Evolutionary conservation across 106 monocot genomes (phyloP).

Genomic region (Dendrobium huoshanense): DNA sequence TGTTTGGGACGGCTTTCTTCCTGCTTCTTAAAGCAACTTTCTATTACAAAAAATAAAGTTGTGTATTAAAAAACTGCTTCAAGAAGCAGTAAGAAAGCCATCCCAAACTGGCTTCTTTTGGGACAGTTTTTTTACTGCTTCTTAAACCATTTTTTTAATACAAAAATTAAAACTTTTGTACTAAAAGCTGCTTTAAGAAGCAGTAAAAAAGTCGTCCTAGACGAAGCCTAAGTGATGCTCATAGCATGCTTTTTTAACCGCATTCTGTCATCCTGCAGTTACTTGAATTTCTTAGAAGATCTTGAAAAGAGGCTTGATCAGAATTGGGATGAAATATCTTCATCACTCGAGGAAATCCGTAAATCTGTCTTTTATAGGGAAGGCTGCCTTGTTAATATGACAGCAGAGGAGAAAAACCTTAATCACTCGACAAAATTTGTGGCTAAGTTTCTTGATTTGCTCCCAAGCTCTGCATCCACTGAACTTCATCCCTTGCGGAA

Average conservation of each 20-base stretch:
- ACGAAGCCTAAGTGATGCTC: not conserved
- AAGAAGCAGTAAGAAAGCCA: too few relatives aligned
- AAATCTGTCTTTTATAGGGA: slow-evolving; percentile 53
- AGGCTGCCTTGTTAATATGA: slow-evolving; percentile 89
- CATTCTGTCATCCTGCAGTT: slow-evolving; percentile 33
- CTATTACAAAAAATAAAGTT: too few relatives aligned
- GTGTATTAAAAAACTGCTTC: too few relatives aligned
- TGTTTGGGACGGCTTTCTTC: too few relatives aligned
- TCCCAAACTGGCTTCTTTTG: too few relatives aligned
- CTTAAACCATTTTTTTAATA: too few relatives aligned
- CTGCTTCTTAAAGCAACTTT: too few relatives aligned
- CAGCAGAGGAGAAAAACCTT: slow-evolving; percentile 76
- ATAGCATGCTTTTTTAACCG: not conserved
- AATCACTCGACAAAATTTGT: slow-evolving; percentile 48
- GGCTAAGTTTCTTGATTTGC: slow-evolving; percentile 70
- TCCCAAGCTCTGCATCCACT: slow-evolving; percentile 45
- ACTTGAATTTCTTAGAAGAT: slow-evolving; percentile 80
- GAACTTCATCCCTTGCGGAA: slow-evolving; percentile 36
- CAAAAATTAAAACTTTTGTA: too few relatives aligned
- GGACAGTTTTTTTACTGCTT: too few relatives aligned
- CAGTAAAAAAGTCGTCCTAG: too few relatives aligned
- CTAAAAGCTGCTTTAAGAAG: too few relatives aligned
- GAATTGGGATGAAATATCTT: slow-evolving; percentile 81
- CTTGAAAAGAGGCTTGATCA: slow-evolving; percentile 87
- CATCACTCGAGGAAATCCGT: slow-evolving; percentile 86